Conservation (phyloP, 768 basidiomycete genomes). For the Pisolithus albus region DNA sequence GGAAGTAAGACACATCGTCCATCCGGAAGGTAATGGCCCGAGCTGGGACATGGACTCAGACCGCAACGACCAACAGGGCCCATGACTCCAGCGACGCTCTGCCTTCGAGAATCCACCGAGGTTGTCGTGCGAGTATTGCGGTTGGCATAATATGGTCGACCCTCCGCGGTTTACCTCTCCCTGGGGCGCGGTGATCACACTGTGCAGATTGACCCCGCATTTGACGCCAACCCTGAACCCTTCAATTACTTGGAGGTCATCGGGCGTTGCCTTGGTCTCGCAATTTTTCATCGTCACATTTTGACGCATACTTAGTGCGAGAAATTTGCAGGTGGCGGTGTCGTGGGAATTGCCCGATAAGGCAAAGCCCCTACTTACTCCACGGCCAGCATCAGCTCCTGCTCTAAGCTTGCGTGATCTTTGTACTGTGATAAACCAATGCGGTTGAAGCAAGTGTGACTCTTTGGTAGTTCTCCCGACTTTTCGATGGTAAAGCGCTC, state of each 20-base stretch:
- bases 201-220: slow-evolving; percentile 97
- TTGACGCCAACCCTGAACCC: slow-evolving; percentile 97
- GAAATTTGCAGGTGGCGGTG: no score
- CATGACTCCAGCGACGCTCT: slow-evolving; percentile 95
- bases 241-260: slow-evolving; percentile 99
- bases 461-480: slow-evolving; percentile 95
- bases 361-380: no score
- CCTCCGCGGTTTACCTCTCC: slow-evolving; percentile 96
- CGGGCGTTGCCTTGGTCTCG: slow-evolving; percentile 88
- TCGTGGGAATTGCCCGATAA: no score
- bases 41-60: slow-evolving; percentile 95
- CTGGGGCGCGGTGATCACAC: slow-evolving; percentile 99
- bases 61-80: slow-evolving; percentile 85
- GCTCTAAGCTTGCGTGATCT: slow-evolving; percentile 88
- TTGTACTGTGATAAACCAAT: slow-evolving; percentile 98
- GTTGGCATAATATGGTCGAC: slow-evolving; percentile 97
- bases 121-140: slow-evolving; percentile 99
- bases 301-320: slow-evolving; percentile 99
- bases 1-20: slow-evolving; percentile 99
- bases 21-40: slow-evolving; percentile 93
- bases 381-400: slow-evolving; percentile 90
- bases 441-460: slow-evolving; percentile 92
- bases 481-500: slow-evolving; percentile 98
- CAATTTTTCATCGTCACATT: slow-evolving; percentile 99
- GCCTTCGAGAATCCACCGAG: slow-evolving; percentile 97